Percentiles rank a stretch among this genome's conserved stretches.
phyloP scores from a whole-genome alignment of 805 yeast species.

The Pichia exigua region DNA sequence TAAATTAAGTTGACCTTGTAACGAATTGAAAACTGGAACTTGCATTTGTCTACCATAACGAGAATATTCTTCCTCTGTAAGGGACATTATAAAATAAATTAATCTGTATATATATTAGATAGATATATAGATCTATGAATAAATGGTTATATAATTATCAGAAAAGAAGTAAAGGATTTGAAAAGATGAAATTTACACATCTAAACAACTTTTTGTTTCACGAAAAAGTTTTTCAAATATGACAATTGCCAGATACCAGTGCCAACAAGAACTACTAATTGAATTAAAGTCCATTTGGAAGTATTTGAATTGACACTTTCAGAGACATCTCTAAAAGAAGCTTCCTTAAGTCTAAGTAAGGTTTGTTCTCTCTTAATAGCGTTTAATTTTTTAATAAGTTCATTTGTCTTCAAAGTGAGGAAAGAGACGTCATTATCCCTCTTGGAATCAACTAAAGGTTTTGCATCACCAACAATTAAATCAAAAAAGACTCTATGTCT shows the following conservation, averaged over 20 bases:
- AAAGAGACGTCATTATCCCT: constrained; percentile 48
- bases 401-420: constrained; percentile 50
- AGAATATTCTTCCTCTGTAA: constrained; percentile 50
- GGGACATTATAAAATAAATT: background rate
- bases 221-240: constrained; percentile 68
- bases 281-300: constrained; percentile 66
- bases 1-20: constrained; percentile 49
- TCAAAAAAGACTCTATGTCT: constrained; percentile 65
- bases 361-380: constrained; percentile 62
- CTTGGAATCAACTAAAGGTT: constrained; percentile 58
- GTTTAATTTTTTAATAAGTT: constrained; percentile 45
- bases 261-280: constrained; percentile 52
- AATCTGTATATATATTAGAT: background rate
- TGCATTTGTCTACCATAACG: constrained; percentile 95
- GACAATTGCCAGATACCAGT: constrained; percentile 71
- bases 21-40: constrained; percentile 65
- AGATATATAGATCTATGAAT: background rate
- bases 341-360: constrained; percentile 67
- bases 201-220: constrained; percentile 64
- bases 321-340: constrained; percentile 61
- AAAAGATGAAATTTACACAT: background rate
- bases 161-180: background rate
- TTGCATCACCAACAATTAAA: constrained; percentile 58
- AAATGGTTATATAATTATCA: background rate
- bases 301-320: constrained; percentile 65